These are phyloP conservation scores for Globisporangium viniferum DNA, from an alignment of 352 stramenopile species.

Conservation along the genomic window DNA sequence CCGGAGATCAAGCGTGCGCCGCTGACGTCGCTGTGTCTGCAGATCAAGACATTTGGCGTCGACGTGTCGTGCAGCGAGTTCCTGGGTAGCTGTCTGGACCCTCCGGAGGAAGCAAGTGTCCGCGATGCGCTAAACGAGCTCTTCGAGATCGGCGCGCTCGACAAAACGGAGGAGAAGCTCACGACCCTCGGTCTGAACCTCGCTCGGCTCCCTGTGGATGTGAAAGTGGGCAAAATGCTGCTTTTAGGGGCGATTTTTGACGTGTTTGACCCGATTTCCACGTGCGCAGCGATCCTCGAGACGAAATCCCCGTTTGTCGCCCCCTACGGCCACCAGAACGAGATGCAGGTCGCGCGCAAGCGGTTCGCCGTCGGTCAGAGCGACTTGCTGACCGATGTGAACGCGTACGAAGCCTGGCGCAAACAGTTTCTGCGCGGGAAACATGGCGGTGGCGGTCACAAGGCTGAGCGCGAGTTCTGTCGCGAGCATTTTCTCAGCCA, in stretches of 20 bases:
- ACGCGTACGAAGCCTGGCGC: slow-evolving; percentile 69
- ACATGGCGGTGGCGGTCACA: slow-evolving; percentile 13
- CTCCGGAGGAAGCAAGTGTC: slow-evolving; percentile 86
- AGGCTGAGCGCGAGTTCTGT: slow-evolving; percentile 65
- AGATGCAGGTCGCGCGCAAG: slow-evolving; percentile 63
- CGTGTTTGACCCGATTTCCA: slow-evolving; percentile 73
- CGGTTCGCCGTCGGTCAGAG: slow-evolving; percentile 56
- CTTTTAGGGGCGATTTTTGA: slow-evolving; percentile 94
- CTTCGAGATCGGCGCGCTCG: slow-evolving; percentile 85
- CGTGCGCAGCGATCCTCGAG: slow-evolving; percentile 70
- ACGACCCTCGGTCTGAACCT: slow-evolving; percentile 94
- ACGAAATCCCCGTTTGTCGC: slow-evolving; percentile 83
- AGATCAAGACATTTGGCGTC: slow-evolving; percentile 90
- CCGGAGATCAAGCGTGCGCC: slow-evolving; percentile 96
- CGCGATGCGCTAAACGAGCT: slow-evolving; percentile 90
- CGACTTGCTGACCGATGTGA: slow-evolving; percentile 76
- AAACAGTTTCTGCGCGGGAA: slow-evolving; percentile 15
- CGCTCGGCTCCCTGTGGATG: slow-evolving; percentile 94
- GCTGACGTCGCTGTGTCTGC: slow-evolving; percentile 94
- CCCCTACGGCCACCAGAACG: slow-evolving; percentile 60
- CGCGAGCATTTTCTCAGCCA: slow-evolving; percentile 61
- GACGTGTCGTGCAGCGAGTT: slow-evolving; percentile 82
- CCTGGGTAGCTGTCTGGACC: slow-evolving; percentile 89
- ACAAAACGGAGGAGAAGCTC: slow-evolving; percentile 59
- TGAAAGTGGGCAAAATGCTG: slow-evolving; percentile 96